Base-by-base conservation (phyloP, 306 rosid species). In the Elaeagnus macrophylla region DNA sequence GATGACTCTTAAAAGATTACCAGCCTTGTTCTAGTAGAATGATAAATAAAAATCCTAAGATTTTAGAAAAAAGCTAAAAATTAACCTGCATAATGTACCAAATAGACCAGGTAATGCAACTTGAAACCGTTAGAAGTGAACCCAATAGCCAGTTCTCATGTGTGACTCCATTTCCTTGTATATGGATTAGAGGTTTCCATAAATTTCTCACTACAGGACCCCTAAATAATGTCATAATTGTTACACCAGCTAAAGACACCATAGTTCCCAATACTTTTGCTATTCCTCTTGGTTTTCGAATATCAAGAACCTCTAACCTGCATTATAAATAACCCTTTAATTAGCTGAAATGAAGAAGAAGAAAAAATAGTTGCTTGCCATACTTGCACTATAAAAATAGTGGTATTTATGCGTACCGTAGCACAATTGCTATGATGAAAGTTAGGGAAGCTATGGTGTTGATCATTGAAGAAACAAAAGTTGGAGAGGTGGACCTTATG, bases 41-140 rank as follows among this genome's bases (percentile, higher is more conserved):
- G n/a, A n/a, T 13, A 9, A 10, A 42, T 42, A 3, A 7, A 42
- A 42, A 0, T 5, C 4, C 9, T 42, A 9, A 45, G n/a, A 12
- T 12, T 7, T 17, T 45, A 8, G 49, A 12, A 7, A 12, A 13
- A 6, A 45, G 49, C 49, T n/a, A 12, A 45, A 17, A 18, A 10
- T 71, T 20, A 20, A 71, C 86, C 80, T 80, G 80, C 73, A 68
- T 35, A 54, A 74, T 54, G 72, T n/a, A 77, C 75, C 71, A 65
- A 13, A 58, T 10, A 36, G 76, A 77, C 86, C 80, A 80, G 57
- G 76, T 37, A 58, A 77, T 37, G 67, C 76, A 77, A 59, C 78
- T 74, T 42, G 65, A 69, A 74, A 68, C 61, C 10, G 59, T n/a
- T 41, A 77, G 69, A 47, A 73, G 58, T 20, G 74, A 56, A 14